These are phyloP conservation scores for Serendipita sp. DNA, from an alignment of 768 basidiomycete genomes.

Conservation along the genomic window DNA sequence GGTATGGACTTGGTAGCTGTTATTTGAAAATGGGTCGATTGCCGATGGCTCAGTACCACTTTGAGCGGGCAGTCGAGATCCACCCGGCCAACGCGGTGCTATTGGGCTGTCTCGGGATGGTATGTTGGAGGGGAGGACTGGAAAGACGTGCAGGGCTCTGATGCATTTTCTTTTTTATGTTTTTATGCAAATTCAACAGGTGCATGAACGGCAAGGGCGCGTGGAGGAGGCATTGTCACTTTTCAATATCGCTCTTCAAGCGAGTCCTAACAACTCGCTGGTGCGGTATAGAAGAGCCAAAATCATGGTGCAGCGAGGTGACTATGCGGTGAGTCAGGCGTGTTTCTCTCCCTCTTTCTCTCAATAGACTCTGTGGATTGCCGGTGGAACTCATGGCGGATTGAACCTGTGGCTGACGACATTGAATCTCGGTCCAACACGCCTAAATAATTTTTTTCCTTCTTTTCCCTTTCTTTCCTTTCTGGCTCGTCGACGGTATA, in stretches of 20 bases:
- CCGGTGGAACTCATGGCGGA: not conserved
- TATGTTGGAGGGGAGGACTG: constrained; percentile 27
- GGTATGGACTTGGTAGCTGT: constrained; percentile 98
- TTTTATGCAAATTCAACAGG: constrained; percentile 28
- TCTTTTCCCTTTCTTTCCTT: constrained; percentile 8
- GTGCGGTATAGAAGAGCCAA: constrained; percentile 89
- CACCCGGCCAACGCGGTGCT: constrained; percentile 93
- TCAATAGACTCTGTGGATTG: not conserved
- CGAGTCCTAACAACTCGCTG: constrained; percentile 78
- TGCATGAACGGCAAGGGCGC: constrained; percentile 73
- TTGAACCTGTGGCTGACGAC: constrained; percentile 1
- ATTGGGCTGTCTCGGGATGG: constrained; percentile 90
- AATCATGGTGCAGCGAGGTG: constrained; percentile 70
- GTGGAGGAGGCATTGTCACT: constrained; percentile 55
- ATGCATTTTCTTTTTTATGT: not conserved
- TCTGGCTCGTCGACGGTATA: constrained; percentile 13
- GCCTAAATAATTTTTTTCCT: constrained; percentile 10
- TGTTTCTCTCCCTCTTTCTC: not conserved
- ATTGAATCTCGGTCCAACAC: not conserved
- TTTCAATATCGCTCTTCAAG: constrained; percentile 64
- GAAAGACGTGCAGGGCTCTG: not conserved
- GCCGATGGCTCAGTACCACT: constrained; percentile 90
- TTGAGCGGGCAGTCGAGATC: constrained; percentile 78
- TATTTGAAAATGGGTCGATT: constrained; percentile 90
- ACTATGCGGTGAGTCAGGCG: constrained; percentile 52